Evolutionary conservation across 768 basidiomycete species (phyloP).

Genomic region (Solioccasus polychromus): DNA sequence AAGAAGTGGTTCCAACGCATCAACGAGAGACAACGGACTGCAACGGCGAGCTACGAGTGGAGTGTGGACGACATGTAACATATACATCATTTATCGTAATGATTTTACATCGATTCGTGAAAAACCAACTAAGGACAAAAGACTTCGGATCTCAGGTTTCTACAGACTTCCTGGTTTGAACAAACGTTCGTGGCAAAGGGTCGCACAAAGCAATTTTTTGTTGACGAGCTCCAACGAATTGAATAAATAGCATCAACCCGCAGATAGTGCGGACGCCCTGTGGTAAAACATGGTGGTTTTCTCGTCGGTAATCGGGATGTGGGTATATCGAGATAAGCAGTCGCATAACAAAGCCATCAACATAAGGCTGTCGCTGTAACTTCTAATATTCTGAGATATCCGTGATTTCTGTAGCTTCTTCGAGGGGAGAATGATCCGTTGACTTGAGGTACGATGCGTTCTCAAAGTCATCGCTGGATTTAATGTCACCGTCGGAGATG

Average conservation of each 20-base stretch:
- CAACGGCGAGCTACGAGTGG: constrained; percentile 77
- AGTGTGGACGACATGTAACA: constrained; percentile 89
- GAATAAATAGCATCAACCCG: constrained; percentile 23
- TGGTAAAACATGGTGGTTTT: constrained; percentile 17
- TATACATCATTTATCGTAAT: constrained; percentile 2
- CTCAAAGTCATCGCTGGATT: constrained; percentile 28
- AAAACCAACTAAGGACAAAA: too few species aligned
- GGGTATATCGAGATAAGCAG: constrained; percentile 8
- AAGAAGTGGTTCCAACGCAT: constrained; percentile 83
- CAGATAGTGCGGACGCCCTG: constrained; percentile 9
- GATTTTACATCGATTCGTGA: not conserved
- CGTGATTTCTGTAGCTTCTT: constrained; percentile 24
- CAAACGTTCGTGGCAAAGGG: constrained; percentile 1
- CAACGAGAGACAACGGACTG: constrained; percentile 71
- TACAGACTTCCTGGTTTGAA: not conserved
- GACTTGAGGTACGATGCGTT: constrained; percentile 24
- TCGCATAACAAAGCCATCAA: constrained; percentile 5
- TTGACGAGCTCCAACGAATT: constrained; percentile 4
- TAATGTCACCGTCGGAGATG: constrained; percentile 28
- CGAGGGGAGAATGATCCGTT: constrained; percentile 21
- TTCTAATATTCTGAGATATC: constrained; percentile 34
- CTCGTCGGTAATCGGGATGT: constrained; percentile 5
- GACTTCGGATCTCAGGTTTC: too few species aligned
- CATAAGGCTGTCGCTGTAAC: not conserved
- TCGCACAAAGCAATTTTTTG: constrained; percentile 5